Conservation (phyloP, 352 stramenopile species). For the Phytophthora megakarya region DNA sequence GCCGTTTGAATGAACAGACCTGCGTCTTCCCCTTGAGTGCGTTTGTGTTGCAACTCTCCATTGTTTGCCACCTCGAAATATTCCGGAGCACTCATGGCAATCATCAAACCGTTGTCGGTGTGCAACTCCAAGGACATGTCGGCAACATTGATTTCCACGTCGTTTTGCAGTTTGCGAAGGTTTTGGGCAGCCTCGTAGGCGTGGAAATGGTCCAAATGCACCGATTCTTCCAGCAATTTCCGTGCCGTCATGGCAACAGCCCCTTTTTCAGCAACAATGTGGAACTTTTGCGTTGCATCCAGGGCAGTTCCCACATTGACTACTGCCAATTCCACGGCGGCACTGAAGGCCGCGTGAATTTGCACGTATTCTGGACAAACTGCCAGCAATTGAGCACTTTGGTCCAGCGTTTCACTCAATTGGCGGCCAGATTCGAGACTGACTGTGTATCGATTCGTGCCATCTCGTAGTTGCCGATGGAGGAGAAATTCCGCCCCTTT, state of each 20-base stretch:
- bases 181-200: conserved; percentile 55
- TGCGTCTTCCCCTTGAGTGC: conserved; percentile 62
- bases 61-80: conserved; percentile 66
- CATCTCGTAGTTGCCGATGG: conserved; percentile 67
- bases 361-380: conserved; percentile 62
- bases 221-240: conserved; percentile 64
- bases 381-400: conserved; percentile 46
- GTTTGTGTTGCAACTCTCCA: conserved; percentile 44
- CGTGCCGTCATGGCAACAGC: conserved; percentile 50
- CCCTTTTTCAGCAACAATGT: conserved; percentile 43
- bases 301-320: conserved; percentile 59
- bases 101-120: conserved; percentile 77
- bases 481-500: conserved; percentile 69
- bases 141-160: conserved; percentile 26
- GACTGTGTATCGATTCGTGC: conserved; percentile 77
- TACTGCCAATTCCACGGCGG: conserved; percentile 57
- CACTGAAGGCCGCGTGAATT: conserved; percentile 62
- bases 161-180: conserved; percentile 2
- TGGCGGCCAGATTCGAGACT: conserved; percentile 62
- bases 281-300: conserved; percentile 59
- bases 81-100: conserved; percentile 70
- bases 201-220: conserved; percentile 85
- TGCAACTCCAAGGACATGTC: conserved; percentile 77
- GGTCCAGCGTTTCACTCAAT: conserved; percentile 34
- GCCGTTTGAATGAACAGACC: conserved; percentile 70